phyloP scores from a whole-genome alignment of 345 rosid species.

The Aurinia saxatilis region DNA sequence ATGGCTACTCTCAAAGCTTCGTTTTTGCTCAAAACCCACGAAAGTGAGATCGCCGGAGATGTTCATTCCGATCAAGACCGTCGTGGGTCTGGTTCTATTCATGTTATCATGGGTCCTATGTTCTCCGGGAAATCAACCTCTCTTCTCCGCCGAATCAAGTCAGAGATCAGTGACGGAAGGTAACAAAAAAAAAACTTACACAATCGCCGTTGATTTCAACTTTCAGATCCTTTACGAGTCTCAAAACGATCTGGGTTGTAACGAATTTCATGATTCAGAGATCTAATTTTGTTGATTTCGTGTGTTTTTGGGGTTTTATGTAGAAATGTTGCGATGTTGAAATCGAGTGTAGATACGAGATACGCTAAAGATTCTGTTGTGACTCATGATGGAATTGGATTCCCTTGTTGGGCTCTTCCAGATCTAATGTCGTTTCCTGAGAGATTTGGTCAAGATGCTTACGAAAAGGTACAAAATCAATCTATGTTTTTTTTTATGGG shows the following conservation, averaged over 20 bases:
- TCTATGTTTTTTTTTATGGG: not conserved
- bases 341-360: slow-evolving; percentile 73
- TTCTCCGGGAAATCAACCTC: slow-evolving; percentile 93
- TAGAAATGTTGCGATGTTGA: slow-evolving; percentile 69
- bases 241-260: not conserved
- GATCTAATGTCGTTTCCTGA: slow-evolving; percentile 56
- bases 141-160: slow-evolving; percentile 78
- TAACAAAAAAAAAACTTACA: not conserved
- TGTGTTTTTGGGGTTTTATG: not conserved
- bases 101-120: slow-evolving; percentile 86
- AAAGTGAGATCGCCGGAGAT: slow-evolving; percentile 7
- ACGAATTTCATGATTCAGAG: not conserved
- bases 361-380: slow-evolving; percentile 73
- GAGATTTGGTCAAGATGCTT: slow-evolving; percentile 53
- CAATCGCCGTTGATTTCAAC: not conserved
- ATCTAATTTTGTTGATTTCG: not conserved
- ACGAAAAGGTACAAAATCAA: slow-evolving; percentile 37
- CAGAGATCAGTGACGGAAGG: slow-evolving; percentile 60
- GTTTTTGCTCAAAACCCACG: slow-evolving; percentile 4
- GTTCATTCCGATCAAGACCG: slow-evolving; percentile 1
- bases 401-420: slow-evolving; percentile 76
- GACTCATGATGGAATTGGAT: slow-evolving; percentile 71
- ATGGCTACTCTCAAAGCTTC: slow-evolving; percentile 45
- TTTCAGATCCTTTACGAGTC: not conserved
- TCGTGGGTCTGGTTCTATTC: slow-evolving; percentile 50